These are phyloP conservation scores for Leptosphaerulina australis DNA, from an alignment of 2,329 filamentous ascomycete genomes.

Conservation along the genomic window DNA sequence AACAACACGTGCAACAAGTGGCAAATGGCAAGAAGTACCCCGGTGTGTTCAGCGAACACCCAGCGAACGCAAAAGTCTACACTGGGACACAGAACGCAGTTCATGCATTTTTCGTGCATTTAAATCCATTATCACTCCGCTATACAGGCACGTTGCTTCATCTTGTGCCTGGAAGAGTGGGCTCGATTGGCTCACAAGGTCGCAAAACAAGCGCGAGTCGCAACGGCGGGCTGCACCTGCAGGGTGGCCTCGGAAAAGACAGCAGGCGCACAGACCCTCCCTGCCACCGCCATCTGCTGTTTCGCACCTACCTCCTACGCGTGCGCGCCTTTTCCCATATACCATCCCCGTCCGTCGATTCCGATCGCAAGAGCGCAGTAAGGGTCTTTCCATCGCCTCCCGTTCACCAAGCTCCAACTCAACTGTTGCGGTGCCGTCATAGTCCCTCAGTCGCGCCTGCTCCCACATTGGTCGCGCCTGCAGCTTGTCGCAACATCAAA, in stretches of 20 bases:
- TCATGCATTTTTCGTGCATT: slow-evolving; percentile 1
- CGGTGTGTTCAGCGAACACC: slow-evolving; percentile 5
- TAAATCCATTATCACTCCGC: slow-evolving; percentile 1
- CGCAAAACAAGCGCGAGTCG: slow-evolving; percentile 18
- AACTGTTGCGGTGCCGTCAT: slow-evolving; percentile 26
- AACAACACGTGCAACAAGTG: too few relatives aligned
- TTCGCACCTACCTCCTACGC: slow-evolving; percentile 21
- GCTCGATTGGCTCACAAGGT: slow-evolving; percentile 29
- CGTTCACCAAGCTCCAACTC: slow-evolving; percentile 14
- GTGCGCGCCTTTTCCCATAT: slow-evolving; percentile 33
- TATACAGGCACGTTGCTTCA: slow-evolving; percentile 25
- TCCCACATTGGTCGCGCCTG: slow-evolving; percentile 24
- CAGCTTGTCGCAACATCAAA: slow-evolving; percentile 27
- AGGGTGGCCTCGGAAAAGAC: slow-evolving; percentile 24
- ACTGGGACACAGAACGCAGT: slow-evolving; percentile 6
- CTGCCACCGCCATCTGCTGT: slow-evolving; percentile 10
- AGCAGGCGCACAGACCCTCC: slow-evolving; percentile 8
- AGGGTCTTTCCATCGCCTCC: slow-evolving; percentile 34
- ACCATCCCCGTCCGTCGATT: slow-evolving; percentile 37
- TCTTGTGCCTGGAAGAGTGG: slow-evolving; percentile 10
- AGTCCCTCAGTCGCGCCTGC: slow-evolving; percentile 15
- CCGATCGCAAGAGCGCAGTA: slow-evolving; percentile 29
- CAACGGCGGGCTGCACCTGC: slow-evolving; percentile 20
- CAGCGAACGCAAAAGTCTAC: slow-evolving; percentile 12
- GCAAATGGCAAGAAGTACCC: background rate